phyloP scores from a whole-genome alignment of 2,329 filamentous ascomycete genomes.

The Aspergillus quadricinctus region DNA sequence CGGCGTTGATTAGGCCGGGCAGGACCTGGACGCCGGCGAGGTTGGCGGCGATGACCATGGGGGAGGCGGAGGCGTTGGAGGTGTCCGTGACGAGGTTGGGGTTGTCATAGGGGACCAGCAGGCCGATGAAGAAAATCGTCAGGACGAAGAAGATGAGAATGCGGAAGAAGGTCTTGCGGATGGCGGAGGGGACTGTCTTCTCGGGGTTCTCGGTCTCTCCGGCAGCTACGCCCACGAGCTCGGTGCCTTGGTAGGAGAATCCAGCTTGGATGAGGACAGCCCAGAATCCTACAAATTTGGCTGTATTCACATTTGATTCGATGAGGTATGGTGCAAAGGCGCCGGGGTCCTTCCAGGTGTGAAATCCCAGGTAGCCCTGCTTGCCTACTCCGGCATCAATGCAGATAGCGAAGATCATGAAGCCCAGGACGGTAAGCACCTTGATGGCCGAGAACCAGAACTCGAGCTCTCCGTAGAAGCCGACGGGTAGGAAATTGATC shows the following conservation, averaged over 20 bases:
- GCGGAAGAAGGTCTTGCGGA: constrained; percentile 70
- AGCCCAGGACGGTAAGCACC: constrained; percentile 68
- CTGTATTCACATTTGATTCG: constrained; percentile 26
- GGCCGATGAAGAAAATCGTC: constrained; percentile 61
- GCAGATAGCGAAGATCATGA: constrained; percentile 73
- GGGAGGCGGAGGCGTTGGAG: constrained; percentile 32
- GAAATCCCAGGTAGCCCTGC: constrained; percentile 69
- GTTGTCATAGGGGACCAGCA: constrained; percentile 60
- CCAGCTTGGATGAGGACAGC: constrained; percentile 44
- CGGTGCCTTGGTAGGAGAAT: constrained; percentile 55
- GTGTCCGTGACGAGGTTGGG: constrained; percentile 50
- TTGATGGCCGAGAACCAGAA: constrained; percentile 77
- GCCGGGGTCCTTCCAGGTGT: constrained; percentile 65
- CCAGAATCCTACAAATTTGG: constrained; percentile 62
- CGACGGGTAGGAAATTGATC: constrained; percentile 63
- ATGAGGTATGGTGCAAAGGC: constrained; percentile 57
- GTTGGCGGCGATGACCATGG: constrained; percentile 42
- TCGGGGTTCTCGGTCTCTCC: constrained; percentile 70
- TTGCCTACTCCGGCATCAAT: constrained; percentile 69
- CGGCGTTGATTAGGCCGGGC: constrained; percentile 39
- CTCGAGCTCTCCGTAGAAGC: constrained; percentile 71
- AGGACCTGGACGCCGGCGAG: constrained; percentile 36
- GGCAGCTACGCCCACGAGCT: constrained; percentile 73
- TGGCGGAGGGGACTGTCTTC: constrained; percentile 67
- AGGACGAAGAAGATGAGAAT: constrained; percentile 58